phyloP scores from a whole-genome alignment of 768 basidiomycete species.

The Gautieria morchelliformis region DNA sequence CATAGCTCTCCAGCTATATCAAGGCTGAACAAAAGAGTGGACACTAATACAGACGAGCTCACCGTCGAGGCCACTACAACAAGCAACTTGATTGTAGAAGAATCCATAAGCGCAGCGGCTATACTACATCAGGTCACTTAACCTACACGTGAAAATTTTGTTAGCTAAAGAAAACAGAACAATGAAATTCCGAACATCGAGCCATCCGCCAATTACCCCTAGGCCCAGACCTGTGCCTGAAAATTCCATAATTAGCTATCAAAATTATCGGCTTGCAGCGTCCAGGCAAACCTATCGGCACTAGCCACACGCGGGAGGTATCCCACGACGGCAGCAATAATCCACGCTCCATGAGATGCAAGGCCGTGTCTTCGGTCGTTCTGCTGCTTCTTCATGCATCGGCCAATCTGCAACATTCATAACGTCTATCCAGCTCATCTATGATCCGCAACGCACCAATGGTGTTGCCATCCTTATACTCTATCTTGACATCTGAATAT shows the following conservation, averaged over 20 bases:
- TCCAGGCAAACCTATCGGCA: slow-evolving; percentile 25
- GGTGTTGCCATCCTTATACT: slow-evolving; percentile 4
- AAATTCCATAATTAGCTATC: background rate
- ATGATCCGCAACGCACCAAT: background rate
- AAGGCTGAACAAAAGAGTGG: slow-evolving; percentile 3
- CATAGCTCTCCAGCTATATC: slow-evolving; percentile 55
- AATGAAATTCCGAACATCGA: slow-evolving; percentile 37
- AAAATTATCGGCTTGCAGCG: background rate
- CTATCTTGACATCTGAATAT: background rate
- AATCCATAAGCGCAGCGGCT: slow-evolving; percentile 60
- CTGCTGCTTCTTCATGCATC: slow-evolving; percentile 12
- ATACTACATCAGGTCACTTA: slow-evolving; percentile 59
- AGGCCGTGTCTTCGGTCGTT: slow-evolving; percentile 10
- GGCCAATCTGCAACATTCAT: slow-evolving; percentile 11
- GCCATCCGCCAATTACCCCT: slow-evolving; percentile 58
- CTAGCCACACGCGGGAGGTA: slow-evolving; percentile 52
- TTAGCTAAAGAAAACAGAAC: background rate
- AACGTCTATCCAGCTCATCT: background rate
- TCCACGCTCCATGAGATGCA: slow-evolving; percentile 34
- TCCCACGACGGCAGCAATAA: slow-evolving; percentile 46
- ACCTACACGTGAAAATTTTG: slow-evolving; percentile 29
- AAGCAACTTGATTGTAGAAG: slow-evolving; percentile 63
- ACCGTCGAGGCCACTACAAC: slow-evolving; percentile 57
- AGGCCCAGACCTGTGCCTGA: slow-evolving; percentile 57
- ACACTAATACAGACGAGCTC: slow-evolving; percentile 2